Evolutionary conservation across 257 asterid species (phyloP), one percentile per base, ranked within the genome.

Genomic region (Prunella vulgaris): DNA sequence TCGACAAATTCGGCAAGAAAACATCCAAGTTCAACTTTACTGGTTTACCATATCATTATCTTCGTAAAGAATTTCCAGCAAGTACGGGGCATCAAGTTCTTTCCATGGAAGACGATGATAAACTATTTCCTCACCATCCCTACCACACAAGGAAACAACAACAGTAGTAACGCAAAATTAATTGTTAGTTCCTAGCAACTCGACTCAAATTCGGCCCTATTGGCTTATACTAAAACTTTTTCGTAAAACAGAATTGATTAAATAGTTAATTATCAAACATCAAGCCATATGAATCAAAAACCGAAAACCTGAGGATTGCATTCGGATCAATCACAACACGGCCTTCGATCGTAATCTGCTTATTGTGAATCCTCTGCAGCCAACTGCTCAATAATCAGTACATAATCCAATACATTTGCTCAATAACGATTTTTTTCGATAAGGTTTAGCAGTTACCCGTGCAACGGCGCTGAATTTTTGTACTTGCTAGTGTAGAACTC

Each of bases 101-200:
- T 78, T 82, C 97, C 99, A 93, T 5, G 97, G 96, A 75, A 86
- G 93, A 37, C 97, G 94, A 64, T 83, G 95, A 81, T 93, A 93
- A 65, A 80, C 81, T 22, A 90, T 78, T 63, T 83, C 83, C 37
- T 81, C 82, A 77, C 87, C 90, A 53, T 73, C 88, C 78, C 98
- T 93, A 68, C 56, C 70, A 54, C 72, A 44, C 42, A 53, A 17
- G 8, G 8, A 58, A 61, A 7, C 33, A 18, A 64, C 18, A 64
- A 32, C 25, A 46, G 59, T 9, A 44, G 56, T 13, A 2, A 12
- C 7, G 9, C 7, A 35, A 35, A 1, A 3, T 4, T 44, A 15
- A 6, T 28, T 4, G 62, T 57, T 30, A 22, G 6, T 21, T 40
- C 46, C 56, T 38, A 63, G 46, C 28, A 73, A 27, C 46, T 61